Evolutionary conservation across 768 basidiomycete species (phyloP), one percentile per base, ranked within the genome.

Genomic region (Strobilomyces dryophilus): DNA sequence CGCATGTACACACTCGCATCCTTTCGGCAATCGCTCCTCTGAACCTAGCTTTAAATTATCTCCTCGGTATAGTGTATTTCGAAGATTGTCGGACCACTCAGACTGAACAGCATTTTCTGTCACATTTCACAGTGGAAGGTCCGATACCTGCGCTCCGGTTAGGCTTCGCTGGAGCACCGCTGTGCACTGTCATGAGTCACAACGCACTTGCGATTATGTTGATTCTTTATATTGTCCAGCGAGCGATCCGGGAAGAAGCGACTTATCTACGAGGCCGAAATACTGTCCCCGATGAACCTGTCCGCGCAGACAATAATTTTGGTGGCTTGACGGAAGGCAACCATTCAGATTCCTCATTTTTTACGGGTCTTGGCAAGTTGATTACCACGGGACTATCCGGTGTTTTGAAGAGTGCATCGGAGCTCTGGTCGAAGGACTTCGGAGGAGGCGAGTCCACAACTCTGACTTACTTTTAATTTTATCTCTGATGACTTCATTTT

Each of bases 351-450:
- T 8, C 15, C 34, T 21, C 46, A 1, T 53, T 65, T 44, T 56
- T 62, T 39, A 39, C 56, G 4, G 66, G 53, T 31, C 20, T 67
- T 15, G 54, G 56, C 15, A 24, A 45, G 21, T 42, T 67, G 3
- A 34, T 62, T 2, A 44, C 52, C 26, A 52, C 63, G 8, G 66
- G 66, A 15, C 8, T 57, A 31, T 54, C 55, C 3, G 61, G 66
- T 1, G 39, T 67, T 54, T 48, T 14, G 2, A 60, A 67, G 53
- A 66, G 44, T n/a, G 66, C 61, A 20, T 60, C 65, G 26, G 61
- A 67, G 37, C 52, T 67, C 17, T 66, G 65, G 61, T 65, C 63
- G n/a, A 67, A 66, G 45, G 66, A 66, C 44, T 56, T 66, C 17
- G 59, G 61, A 49, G 66, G 61, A 48, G 57, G 65, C 32, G 32